Percentiles rank a stretch among this genome's conserved stretches.
Conservation (phyloP, 441 rosid species). For the Oxalis stricta region DNA sequence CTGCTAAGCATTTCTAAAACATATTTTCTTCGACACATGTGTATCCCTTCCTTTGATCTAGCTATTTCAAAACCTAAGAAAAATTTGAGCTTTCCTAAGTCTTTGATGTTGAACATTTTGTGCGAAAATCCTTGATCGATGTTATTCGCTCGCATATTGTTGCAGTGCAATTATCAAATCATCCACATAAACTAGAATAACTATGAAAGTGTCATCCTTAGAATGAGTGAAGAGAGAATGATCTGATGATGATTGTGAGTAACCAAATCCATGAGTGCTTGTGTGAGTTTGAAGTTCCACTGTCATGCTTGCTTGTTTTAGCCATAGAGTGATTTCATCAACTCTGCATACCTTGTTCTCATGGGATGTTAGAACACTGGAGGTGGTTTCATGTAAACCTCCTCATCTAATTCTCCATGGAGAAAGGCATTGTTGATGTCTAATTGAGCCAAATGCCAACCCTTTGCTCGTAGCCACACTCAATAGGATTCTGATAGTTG, state of each 20-base stretch:
- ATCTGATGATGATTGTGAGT: no score
- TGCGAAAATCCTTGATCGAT: fast-evolving
- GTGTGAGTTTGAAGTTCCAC: no score
- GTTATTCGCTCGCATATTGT: not conserved
- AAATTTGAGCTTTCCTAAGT: not conserved
- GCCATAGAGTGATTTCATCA: not conserved
- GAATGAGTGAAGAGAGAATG: no score
- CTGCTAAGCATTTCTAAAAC: not conserved
- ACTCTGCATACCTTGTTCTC: not conserved
- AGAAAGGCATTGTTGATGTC: not conserved
- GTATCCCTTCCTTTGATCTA: not conserved
- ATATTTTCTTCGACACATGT: not conserved
- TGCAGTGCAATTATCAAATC: no score
- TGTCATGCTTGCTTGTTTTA: no score
- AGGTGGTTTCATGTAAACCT: not conserved
- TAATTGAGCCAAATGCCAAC: not conserved
- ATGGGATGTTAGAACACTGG: not conserved
- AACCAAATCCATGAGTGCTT: no score
- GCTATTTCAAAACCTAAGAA: not conserved
- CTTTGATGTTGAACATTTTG: not conserved
- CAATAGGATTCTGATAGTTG: not conserved
- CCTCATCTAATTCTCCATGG: not conserved
- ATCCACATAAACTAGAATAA: no score
- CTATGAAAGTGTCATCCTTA: no score
- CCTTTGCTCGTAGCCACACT: not conserved